Evolutionary conservation across 2,329 filamentous ascomycete species (phyloP).

Genomic region (Coccinonectria pachysandricola): DNA sequence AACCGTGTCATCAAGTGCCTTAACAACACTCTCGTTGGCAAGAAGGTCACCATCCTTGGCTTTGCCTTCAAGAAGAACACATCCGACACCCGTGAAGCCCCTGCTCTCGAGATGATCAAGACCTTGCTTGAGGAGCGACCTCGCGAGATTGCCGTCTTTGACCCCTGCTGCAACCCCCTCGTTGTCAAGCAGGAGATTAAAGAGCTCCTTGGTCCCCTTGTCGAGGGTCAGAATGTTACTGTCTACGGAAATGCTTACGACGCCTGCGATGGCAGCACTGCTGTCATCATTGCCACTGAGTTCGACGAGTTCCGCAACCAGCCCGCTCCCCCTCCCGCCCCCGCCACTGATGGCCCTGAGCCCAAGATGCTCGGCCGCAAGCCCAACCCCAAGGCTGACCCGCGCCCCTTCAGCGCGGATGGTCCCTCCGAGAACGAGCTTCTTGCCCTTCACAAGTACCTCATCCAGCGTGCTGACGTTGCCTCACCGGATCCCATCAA

Average conservation of each 20-base stretch:
- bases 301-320: constrained; percentile 44
- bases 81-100: constrained; percentile 61
- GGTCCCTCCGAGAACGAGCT: constrained; percentile 34
- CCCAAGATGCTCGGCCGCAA: constrained; percentile 25
- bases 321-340: constrained; percentile 22
- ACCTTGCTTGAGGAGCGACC: constrained; percentile 55
- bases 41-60: constrained; percentile 63
- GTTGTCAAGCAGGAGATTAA: constrained; percentile 42
- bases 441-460: constrained; percentile 36
- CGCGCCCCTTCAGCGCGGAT: constrained; percentile 32
- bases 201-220: constrained; percentile 28
- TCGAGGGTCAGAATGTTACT: constrained; percentile 32
- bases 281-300: constrained; percentile 45
- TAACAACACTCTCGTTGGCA: constrained; percentile 57
- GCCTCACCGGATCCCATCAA: constrained; percentile 33
- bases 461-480: constrained; percentile 25
- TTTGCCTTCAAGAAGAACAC: constrained; percentile 77
- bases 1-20: constrained; percentile 55
- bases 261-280: constrained; percentile 38
- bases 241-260: constrained; percentile 39
- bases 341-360: constrained; percentile 14
- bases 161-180: constrained; percentile 49
- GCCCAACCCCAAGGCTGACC: constrained; percentile 33
- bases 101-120: constrained; percentile 58
- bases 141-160: constrained; percentile 55